Conservation (phyloP, 2,329 filamentous ascomycete species). For the Aspergillus hiratsukae region DNA sequence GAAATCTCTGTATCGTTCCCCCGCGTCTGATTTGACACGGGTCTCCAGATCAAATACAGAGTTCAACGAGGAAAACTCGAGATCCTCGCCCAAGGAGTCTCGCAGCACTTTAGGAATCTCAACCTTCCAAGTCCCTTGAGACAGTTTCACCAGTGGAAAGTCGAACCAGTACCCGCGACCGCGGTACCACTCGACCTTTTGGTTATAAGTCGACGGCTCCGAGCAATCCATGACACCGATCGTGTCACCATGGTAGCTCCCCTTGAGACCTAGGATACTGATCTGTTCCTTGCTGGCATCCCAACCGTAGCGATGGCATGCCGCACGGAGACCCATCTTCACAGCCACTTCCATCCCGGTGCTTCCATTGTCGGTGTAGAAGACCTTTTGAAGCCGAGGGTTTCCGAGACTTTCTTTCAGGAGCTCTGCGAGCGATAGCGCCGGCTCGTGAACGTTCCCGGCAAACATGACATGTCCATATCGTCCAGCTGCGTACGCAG, state of each 20-base stretch:
- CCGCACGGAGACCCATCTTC: constrained; percentile 76
- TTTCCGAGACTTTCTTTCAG: constrained; percentile 60
- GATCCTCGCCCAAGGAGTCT: constrained; percentile 42
- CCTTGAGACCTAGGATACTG: constrained; percentile 68
- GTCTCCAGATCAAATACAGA: constrained; percentile 58
- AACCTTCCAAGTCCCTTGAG: constrained; percentile 62
- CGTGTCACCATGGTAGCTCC: constrained; percentile 82
- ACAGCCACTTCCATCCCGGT: constrained; percentile 79
- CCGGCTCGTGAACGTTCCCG: constrained; percentile 72
- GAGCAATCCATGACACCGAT: constrained; percentile 85
- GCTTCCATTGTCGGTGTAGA: constrained; percentile 80
- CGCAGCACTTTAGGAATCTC: constrained; percentile 50
- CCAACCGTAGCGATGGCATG: constrained; percentile 64
- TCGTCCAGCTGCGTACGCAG: constrained; percentile 74
- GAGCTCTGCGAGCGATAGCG: constrained; percentile 62
- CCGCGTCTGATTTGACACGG: constrained; percentile 45
- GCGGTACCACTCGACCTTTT: constrained; percentile 81
- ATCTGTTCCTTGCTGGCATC: constrained; percentile 53
- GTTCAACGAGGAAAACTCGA: constrained; percentile 46
- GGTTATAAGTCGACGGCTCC: constrained; percentile 71
- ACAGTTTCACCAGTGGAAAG: constrained; percentile 67
- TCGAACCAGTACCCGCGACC: constrained; percentile 78
- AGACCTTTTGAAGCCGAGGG: constrained; percentile 64
- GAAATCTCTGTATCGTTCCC: constrained; percentile 54
- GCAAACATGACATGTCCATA: constrained; percentile 91